These are phyloP conservation scores for Picochlorum costavermella DNA, from an alignment of 139 green algal genomes.

Conservation along the genomic window DNA sequence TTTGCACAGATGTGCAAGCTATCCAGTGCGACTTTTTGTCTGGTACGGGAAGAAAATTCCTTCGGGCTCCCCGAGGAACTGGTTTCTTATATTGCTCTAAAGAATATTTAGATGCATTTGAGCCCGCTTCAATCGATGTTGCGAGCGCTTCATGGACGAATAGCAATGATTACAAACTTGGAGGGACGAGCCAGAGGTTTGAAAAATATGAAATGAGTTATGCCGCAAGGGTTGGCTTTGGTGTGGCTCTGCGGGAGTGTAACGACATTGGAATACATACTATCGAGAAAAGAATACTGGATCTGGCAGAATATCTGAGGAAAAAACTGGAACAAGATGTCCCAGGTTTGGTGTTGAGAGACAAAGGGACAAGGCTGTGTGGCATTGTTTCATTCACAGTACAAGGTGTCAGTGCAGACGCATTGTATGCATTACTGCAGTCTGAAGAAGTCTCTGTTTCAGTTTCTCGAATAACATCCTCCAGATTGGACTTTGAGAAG, in stretches of 20 bases:
- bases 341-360: constrained; percentile 29
- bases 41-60: constrained; percentile 57
- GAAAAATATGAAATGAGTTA: constrained; percentile 62
- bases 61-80: constrained; percentile 44
- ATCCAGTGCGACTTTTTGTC: constrained; percentile 56
- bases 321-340: constrained; percentile 14
- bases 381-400: constrained; percentile 61
- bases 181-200: constrained; percentile 37
- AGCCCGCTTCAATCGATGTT: constrained; percentile 51
- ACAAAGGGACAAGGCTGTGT: constrained; percentile 42
- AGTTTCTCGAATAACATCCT: constrained; percentile 34
- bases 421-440: constrained; percentile 14
- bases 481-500: constrained; percentile 42
- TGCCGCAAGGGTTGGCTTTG: constrained; percentile 52
- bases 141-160: constrained; percentile 36
- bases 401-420: constrained; percentile 9
- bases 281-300: constrained; percentile 38
- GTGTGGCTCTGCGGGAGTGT: constrained; percentile 44
- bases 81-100: constrained; percentile 21
- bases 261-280: constrained; percentile 32
- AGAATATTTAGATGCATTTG: constrained; percentile 22
- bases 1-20: constrained; percentile 49
- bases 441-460: constrained; percentile 31
- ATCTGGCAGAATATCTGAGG: constrained; percentile 33
- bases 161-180: constrained; percentile 19